phyloP scores from a whole-genome alignment of 306 rosid species.

The Malus sieversii region DNA sequence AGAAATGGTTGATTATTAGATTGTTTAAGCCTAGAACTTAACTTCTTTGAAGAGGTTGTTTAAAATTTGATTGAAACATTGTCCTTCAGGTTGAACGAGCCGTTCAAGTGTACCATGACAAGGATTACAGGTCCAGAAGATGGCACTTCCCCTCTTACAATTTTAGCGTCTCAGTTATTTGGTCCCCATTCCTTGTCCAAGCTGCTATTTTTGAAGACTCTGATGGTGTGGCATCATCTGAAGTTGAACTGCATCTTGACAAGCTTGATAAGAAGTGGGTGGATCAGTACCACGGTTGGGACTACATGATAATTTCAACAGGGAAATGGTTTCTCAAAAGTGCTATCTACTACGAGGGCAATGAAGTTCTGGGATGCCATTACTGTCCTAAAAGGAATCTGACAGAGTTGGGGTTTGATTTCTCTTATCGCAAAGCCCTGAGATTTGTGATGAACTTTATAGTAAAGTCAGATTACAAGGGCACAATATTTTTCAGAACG shows the following conservation, averaged over 20 bases:
- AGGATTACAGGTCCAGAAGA: slow-evolving; percentile 62
- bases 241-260: slow-evolving; percentile 76
- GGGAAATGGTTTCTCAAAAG: slow-evolving; percentile 97
- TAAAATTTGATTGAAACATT: slow-evolving; percentile 11
- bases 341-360: slow-evolving; percentile 69
- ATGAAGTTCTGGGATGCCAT: slow-evolving; percentile 76
- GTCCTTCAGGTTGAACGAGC: slow-evolving; percentile 69
- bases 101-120: slow-evolving; percentile 63
- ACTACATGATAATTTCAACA: slow-evolving; percentile 78
- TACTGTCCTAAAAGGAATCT: slow-evolving; percentile 54
- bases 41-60: not conserved
- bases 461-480: slow-evolving; percentile 62
- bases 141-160: slow-evolving; percentile 75
- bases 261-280: slow-evolving; percentile 66
- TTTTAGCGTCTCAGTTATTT: slow-evolving; percentile 54
- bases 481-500: slow-evolving; percentile 67
- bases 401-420: slow-evolving; percentile 69
- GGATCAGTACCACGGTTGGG: slow-evolving; percentile 36
- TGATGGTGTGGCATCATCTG: slow-evolving; percentile 84
- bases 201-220: slow-evolving; percentile 83
- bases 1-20: not conserved
- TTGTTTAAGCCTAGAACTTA: not conserved
- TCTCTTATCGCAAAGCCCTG: slow-evolving; percentile 76
- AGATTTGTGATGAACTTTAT: slow-evolving; percentile 53
- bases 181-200: slow-evolving; percentile 85